phyloP scores from a whole-genome alignment of 805 yeast genomes.

The Barnettozyma sp. region DNA sequence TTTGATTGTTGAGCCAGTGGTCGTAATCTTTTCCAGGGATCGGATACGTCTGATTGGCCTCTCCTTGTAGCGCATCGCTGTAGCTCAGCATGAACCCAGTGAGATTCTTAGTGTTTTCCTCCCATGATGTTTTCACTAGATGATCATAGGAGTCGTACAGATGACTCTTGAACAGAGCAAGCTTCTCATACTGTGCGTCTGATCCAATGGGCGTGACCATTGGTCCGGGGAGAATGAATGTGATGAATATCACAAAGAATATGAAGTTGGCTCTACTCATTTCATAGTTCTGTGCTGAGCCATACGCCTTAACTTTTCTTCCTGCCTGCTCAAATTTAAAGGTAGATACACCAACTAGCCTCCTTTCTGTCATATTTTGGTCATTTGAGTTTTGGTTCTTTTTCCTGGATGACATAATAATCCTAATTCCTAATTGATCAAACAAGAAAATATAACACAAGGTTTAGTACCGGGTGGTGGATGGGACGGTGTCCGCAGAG shows the following conservation, averaged over 20 bases:
- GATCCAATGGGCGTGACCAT: slow-evolving; percentile 26
- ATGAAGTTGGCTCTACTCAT: slow-evolving; percentile 23
- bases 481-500: too few relatives aligned
- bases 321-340: too few relatives aligned
- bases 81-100: slow-evolving; percentile 70
- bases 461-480: too few relatives aligned
- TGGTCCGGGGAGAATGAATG: slow-evolving; percentile 37
- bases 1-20: slow-evolving; percentile 43
- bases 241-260: slow-evolving; percentile 22
- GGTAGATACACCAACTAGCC: too few relatives aligned
- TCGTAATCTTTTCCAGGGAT: slow-evolving; percentile 38
- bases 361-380: too few relatives aligned
- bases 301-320: too few relatives aligned
- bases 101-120: slow-evolving; percentile 56
- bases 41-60: slow-evolving; percentile 50
- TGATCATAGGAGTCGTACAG: slow-evolving; percentile 27
- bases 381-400: too few relatives aligned
- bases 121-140: slow-evolving; percentile 37
- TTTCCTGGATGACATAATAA: too few relatives aligned
- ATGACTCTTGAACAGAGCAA: slow-evolving; percentile 33
- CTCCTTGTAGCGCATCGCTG: slow-evolving; percentile 43
- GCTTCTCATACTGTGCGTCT: slow-evolving; percentile 31
- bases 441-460: too few relatives aligned
- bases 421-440: too few relatives aligned
- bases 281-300: too few relatives aligned